Base-by-base conservation (phyloP, 257 asterid genomes). In the Anisodus acutangulus region DNA sequence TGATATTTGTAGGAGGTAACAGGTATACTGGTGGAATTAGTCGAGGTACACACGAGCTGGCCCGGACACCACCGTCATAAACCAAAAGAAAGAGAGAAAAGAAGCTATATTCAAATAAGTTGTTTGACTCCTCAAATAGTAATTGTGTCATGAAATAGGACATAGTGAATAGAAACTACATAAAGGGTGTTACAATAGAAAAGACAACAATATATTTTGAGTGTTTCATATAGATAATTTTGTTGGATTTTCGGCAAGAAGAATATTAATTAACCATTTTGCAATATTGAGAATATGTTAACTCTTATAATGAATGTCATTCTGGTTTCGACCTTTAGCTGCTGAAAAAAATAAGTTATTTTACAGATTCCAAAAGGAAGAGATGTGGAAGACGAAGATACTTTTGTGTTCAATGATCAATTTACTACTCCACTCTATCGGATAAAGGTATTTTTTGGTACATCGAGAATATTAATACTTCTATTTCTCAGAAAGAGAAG, bases 391-490 rank as follows among this genome's bases (percentile, higher is more conserved):
- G 98, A 97, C 82, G 93, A 88, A 0, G 98, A 96, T 86, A 79
- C 90, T 71, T 93, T 96, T 89, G 85, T 83, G 84, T 95, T 94
- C 83, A 92, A 96, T 72, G 98, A 92, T 88, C 94, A 94, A 86
- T 95, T 95, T 79, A 83, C 93, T 88, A 94, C 98, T 76, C 93
- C 98, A 59, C 91, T 94, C 43, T 93, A 92, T 82, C 97, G 96
- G 71, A 90, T 94, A 87, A 94, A 94, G 97, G 98, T 94, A 84
- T 62, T 31, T 17, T 45, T 55, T 26, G 19, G 35, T 15, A 55
- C 60, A 39, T 69, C 5, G 15, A 69, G 31, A 69, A 69, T 69
- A 15, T 8, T 39, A 69, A 69, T 69, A 13, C 76, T 69, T 39
- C 78, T 39, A 39, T n/a, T 39, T 69, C 78, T 69, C 19, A 69